Conservation (phyloP, 1,284 basidiomycete species). For the Ceratobasidium sp. region DNA sequence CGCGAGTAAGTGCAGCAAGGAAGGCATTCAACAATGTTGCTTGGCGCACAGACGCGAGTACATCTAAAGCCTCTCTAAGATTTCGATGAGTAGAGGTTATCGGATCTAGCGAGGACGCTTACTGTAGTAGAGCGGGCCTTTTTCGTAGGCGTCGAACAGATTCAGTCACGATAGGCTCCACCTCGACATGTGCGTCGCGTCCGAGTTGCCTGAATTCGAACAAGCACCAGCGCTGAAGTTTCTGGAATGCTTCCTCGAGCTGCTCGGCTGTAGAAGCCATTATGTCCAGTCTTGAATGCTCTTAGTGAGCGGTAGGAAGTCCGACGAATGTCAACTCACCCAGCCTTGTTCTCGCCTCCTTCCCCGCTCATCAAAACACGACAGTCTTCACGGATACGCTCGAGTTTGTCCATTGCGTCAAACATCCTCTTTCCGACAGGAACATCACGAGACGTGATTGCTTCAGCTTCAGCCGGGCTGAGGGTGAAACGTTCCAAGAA, state of each 20-base stretch:
- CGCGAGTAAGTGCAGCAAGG: conserved; percentile 88
- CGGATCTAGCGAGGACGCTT: conserved; percentile 53
- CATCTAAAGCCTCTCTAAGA: conserved; percentile 78
- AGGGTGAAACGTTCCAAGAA: conserved; percentile 92
- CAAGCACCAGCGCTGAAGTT: conserved; percentile 87
- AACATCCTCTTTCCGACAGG: conserved; percentile 82
- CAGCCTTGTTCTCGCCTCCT: conserved; percentile 81
- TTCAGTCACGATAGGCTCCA: conserved; percentile 76
- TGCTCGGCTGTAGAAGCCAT: conserved; percentile 84
- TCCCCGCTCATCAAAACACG: conserved; percentile 90
- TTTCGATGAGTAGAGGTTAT: not conserved
- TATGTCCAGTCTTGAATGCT: conserved; percentile 77
- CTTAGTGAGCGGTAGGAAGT: not conserved
- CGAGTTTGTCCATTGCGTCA: conserved; percentile 86
- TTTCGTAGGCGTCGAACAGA: conserved; percentile 78
- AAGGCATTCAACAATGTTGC: conserved; percentile 83
- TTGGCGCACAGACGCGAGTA: conserved; percentile 86
- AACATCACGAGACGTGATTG: conserved; percentile 82
- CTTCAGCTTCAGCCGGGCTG: conserved; percentile 75
- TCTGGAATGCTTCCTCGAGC: conserved; percentile 90
- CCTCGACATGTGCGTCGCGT: conserved; percentile 83
- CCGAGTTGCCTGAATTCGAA: conserved; percentile 89
- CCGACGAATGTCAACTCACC: conserved; percentile 63
- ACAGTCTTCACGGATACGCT: conserved; percentile 86
- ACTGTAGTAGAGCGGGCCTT: conserved; percentile 85